Evolutionary conservation across 768 basidiomycete genomes (phyloP).

Genomic region (Leccinum uliginosum): DNA sequence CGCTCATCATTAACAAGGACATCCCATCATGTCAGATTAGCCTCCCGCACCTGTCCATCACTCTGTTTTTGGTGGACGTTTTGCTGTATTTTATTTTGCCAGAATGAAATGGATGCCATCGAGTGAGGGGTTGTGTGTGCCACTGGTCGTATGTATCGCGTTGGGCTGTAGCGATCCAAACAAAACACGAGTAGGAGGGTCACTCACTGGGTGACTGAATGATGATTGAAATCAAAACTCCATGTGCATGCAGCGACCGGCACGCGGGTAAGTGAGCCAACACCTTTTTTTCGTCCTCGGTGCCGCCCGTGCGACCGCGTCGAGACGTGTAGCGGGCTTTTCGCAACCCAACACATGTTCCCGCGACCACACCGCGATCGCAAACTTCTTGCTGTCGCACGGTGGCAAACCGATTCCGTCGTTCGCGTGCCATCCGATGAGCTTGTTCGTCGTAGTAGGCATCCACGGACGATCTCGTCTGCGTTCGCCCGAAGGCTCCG

Average conservation of each 20-base stretch:
- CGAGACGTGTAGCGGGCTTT: constrained; percentile 12
- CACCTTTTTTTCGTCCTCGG: background rate
- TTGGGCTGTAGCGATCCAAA: background rate
- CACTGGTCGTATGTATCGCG: background rate
- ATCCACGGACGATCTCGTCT: constrained; percentile 10
- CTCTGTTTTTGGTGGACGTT: constrained; percentile 12
- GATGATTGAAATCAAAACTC: background rate
- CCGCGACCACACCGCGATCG: constrained; percentile 27
- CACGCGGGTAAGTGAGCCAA: constrained; percentile 5
- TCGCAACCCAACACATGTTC: constrained; percentile 13
- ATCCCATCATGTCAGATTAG: constrained; percentile 18
- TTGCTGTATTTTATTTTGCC: constrained; percentile 10
- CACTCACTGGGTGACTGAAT: background rate
- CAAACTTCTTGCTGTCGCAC: constrained; percentile 8
- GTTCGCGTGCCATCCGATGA: constrained; percentile 3
- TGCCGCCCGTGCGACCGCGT: background rate
- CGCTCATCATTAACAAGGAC: constrained; percentile 9
- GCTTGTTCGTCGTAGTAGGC: background rate
- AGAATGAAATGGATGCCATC: constrained; percentile 2
- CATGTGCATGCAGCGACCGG: constrained; percentile 1
- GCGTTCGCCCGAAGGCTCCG: background rate
- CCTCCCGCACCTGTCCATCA: constrained; percentile 13
- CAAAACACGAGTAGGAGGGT: background rate
- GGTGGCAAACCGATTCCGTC: constrained; percentile 14
- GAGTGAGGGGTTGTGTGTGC: constrained; percentile 11